Conservation (phyloP, 345 rosid genomes). For the Boechera divaricarpa region DNA sequence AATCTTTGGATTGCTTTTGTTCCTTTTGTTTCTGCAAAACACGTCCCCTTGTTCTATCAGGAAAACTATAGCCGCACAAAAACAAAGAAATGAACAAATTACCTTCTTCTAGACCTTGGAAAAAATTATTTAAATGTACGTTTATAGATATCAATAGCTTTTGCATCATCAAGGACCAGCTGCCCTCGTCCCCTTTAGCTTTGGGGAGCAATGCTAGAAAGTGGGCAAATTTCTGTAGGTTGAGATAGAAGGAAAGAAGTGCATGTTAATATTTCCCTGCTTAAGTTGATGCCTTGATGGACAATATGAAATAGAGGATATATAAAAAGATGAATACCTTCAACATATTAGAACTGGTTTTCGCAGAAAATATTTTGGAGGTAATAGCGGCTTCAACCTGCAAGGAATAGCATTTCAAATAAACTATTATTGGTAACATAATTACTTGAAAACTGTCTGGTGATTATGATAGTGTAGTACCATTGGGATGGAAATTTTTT, state of each 20-base stretch:
- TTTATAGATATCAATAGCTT: slow-evolving; percentile 69
- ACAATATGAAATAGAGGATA: not conserved
- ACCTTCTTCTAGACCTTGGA: slow-evolving; percentile 92
- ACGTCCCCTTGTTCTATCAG: slow-evolving; percentile 19
- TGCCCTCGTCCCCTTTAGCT: slow-evolving; percentile 74
- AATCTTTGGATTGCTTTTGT: slow-evolving; percentile 63
- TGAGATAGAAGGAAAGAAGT: slow-evolving; percentile 28
- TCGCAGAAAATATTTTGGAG: slow-evolving; percentile 66
- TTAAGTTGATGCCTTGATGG: not conserved
- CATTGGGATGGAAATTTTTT: too few relatives aligned
- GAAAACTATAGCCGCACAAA: slow-evolving; percentile 21
- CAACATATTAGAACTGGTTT: slow-evolving; percentile 57
- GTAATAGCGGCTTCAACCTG: slow-evolving; percentile 78
- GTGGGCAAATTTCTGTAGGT: slow-evolving; percentile 71
- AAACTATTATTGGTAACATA: not conserved
- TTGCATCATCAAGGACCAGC: slow-evolving; percentile 79
- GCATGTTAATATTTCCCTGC: slow-evolving; percentile 23
- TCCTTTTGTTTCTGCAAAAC: slow-evolving; percentile 64
- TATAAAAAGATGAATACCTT: slow-evolving; percentile 54
- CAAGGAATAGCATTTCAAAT: slow-evolving; percentile 34
- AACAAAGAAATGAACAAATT: slow-evolving; percentile 27
- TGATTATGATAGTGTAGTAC: too few relatives aligned
- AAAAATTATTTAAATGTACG: slow-evolving; percentile 61
- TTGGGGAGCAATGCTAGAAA: slow-evolving; percentile 88
- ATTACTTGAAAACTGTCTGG: too few relatives aligned